Base-by-base conservation (phyloP, 192 early-diverging fungal species). In the Backusella tarrabulga region DNA sequence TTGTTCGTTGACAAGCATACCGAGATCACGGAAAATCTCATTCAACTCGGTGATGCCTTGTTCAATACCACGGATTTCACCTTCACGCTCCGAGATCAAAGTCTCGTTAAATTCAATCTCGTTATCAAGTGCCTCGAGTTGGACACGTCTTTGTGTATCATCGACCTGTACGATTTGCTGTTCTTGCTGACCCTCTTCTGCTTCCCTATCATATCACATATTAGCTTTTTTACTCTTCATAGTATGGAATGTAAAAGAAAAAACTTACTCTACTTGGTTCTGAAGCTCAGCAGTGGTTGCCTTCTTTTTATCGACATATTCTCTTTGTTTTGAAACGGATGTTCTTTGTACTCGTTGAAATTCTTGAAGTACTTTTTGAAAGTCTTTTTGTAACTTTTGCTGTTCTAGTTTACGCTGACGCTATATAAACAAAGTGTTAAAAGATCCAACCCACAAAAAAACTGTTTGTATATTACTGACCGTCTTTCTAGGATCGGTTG, bases 1-100 rank as follows among this genome's bases (percentile, higher is more conserved):
- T 88, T 99, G 98, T 81, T 99, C 97, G 34, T 95, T 94, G n/a
- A 99, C 97, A 75, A 99, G 89, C 4, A 96, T 97, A 0, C 95
- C 96, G 54, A 99, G 80, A 85, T 98, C 97, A 72, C 96, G 84
- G 82, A 99, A 99, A 74, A 99, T 95, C 81, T 98, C 97, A 82
- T 98, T 99, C 21, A 99, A 86, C 79, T 98, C 96, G 5, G 88
- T 90, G 66, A 98, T 98, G 26, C 94, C 96, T 72, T 92, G 90
- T 80, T 98, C 97, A 79, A 99, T 97, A 60, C 93, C 94, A 67
- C 89, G 88, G 26, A 99, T 91, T 73, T 98, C 98, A 32, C 90
- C 88, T 77, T 99, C 98, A 23, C 98, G 91, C 85, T 99, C 97
- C 17, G 88, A 88, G 78, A 99, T 99, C 44, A 99, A 79, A 1